These are phyloP conservation scores for Cadophora luteo-olivacea DNA, from an alignment of 2,329 filamentous ascomycete genomes.

Conservation along the genomic window DNA sequence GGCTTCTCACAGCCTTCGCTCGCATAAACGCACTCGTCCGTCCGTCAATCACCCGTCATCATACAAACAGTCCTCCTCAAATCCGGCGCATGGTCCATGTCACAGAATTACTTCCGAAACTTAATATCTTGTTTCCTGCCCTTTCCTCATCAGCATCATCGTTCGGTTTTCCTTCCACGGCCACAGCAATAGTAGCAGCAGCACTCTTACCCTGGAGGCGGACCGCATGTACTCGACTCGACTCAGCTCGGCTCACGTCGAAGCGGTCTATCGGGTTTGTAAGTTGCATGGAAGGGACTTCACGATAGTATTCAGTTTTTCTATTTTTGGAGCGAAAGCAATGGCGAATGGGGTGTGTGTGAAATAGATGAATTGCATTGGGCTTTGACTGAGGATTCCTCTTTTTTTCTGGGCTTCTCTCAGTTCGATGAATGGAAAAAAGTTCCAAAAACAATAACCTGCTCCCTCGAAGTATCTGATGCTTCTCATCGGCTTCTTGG, in stretches of 20 bases:
- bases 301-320: slow-evolving; percentile 42
- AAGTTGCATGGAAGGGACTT: slow-evolving; percentile 39
- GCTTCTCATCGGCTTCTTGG: no score
- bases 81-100: slow-evolving; percentile 37
- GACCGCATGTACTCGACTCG: neutral
- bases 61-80: slow-evolving; percentile 26
- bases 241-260: neutral
- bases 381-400: slow-evolving; percentile 30
- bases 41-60: slow-evolving; percentile 22
- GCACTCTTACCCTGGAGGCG: slow-evolving; percentile 23
- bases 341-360: slow-evolving; percentile 42
- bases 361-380: slow-evolving; percentile 42
- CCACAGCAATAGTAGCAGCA: slow-evolving; percentile 27
- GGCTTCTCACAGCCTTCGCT: slow-evolving; percentile 21
- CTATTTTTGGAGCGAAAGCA: slow-evolving; percentile 39
- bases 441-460: slow-evolving; percentile 26
- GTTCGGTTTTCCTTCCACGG: slow-evolving; percentile 25
- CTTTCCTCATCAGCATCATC: slow-evolving; percentile 30
- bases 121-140: slow-evolving; percentile 41
- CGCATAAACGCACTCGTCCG: slow-evolving; percentile 25
- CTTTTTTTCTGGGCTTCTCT: slow-evolving; percentile 31
- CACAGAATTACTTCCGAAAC: slow-evolving; percentile 38
- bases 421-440: slow-evolving; percentile 40
- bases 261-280: slow-evolving; percentile 36
- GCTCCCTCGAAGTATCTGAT: no score